Percentiles rank a stretch among this genome's conserved stretches.
Evolutionary conservation across 2,329 filamentous ascomycete species (phyloP).

Genomic region (Lasiodiplodia sp.): DNA sequence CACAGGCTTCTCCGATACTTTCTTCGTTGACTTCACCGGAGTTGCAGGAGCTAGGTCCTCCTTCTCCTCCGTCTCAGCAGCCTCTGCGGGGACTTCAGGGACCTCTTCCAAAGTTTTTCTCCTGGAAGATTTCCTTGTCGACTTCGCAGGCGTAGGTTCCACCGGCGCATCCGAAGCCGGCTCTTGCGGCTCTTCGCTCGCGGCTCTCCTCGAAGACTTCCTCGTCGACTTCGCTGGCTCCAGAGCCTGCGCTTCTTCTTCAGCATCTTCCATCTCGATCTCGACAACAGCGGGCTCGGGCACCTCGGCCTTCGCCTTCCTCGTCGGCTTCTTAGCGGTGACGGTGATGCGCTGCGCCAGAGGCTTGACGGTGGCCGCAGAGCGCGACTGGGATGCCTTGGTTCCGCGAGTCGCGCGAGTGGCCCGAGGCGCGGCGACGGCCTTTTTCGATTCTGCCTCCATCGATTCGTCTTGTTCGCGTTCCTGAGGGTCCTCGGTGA

Average conservation of each 20-base stretch:
- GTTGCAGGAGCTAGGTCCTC: neutral
- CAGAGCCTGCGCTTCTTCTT: neutral
- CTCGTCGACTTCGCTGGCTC: neutral
- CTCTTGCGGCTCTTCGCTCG: conserved; percentile 16
- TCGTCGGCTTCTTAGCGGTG: conserved; percentile 10
- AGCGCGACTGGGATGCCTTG: conserved; percentile 11
- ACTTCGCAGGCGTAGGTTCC: conserved; percentile 16
- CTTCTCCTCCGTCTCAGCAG: neutral
- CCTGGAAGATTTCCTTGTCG: neutral
- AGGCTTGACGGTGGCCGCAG: conserved; percentile 25
- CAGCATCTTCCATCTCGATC: conserved; percentile 19
- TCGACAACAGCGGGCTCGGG: conserved; percentile 3
- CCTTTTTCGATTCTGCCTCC: conserved; percentile 4
- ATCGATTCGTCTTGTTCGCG: neutral
- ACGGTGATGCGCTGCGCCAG: conserved; percentile 28
- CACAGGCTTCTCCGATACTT: neutral
- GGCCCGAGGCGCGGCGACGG: conserved; percentile 4
- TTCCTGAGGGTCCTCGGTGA: neutral
- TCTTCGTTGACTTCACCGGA: neutral
- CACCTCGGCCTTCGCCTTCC: conserved; percentile 8
- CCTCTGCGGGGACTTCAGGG: neutral
- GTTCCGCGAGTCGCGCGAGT: conserved; percentile 25
- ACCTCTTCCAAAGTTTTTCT: neutral
- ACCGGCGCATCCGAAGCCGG: neutral
- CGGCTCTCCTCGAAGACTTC: conserved; percentile 8